Evolutionary conservation across 495 filamentous ascomycete genomes (phyloP), one percentile per base, ranked within the genome.

Genomic region (Aspergillus nanangensis): DNA sequence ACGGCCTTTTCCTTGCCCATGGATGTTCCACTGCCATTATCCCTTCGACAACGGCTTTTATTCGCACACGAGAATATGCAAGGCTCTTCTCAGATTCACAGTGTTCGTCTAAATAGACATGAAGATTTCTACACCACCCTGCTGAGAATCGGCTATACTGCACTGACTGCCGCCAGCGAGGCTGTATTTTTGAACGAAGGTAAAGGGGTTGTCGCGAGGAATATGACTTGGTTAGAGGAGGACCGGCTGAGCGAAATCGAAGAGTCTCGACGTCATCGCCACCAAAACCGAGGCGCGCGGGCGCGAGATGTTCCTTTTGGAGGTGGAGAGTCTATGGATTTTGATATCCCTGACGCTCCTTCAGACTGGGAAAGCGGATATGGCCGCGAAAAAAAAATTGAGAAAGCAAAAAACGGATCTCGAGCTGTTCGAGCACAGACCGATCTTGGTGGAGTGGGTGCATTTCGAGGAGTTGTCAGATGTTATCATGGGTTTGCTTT

Each of bases 81-180:
- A 58, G 92, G 91, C 2, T 88, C 92, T 47, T 79, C 87, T 1
- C 89, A 91, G 15, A 74, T 97, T 8, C 82, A 85, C 2, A 83
- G 81, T 21, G 79, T 95, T 31, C 80, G 81, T 5, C 75, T 98
- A 35, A 85, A 82, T 14, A 80, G 83, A 75, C 79, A 85, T 38
- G 92, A 96, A 67, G 94, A 98, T 55, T 96, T 97, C 63, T 98
- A 96, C 60, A 95, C 88, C 0, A 83, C 89, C 0, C 74, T 97
- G 7, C 77, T 97, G 13, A 84, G 88, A 38, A 75, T 87, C 24
- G 93, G 93, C 0, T 97, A 95, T 53, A 79, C 79, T 14, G 82
- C 88, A 27, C 77, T 97, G 38, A 95, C 89, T 1, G 89, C 92
- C 52, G 93, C 94, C 0, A 94, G 87, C 49, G 90, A 97, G 61